Conservation (phyloP, 2,329 filamentous ascomycete genomes). For the Aspergillus hiratsukae region DNA sequence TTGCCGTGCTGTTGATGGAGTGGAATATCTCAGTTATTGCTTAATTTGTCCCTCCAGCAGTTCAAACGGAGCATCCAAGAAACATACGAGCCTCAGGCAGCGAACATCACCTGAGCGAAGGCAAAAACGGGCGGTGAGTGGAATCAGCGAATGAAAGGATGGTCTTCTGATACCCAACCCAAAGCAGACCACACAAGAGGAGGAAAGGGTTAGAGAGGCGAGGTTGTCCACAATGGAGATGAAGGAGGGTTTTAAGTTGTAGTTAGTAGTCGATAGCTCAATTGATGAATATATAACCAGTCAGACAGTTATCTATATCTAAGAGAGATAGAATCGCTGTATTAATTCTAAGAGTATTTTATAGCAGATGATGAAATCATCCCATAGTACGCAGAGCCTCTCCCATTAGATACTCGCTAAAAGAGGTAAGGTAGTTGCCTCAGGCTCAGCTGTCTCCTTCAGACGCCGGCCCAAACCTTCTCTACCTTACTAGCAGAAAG, state of each 20-base stretch:
- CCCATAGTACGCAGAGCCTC: background rate
- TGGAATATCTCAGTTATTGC: background rate
- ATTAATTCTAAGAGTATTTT: background rate
- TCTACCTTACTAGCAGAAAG: conserved; percentile 1
- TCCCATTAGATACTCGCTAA: background rate
- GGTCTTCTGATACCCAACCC: background rate
- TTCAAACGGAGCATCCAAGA: background rate
- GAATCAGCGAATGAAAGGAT: background rate
- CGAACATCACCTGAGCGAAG: background rate
- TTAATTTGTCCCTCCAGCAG: background rate
- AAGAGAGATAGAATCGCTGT: background rate
- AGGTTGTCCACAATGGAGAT: background rate
- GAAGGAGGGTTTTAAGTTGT: background rate
- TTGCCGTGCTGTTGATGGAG: background rate
- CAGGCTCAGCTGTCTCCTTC: background rate
- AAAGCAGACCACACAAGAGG: background rate
- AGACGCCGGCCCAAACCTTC: conserved; percentile 6
- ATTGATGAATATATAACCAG: background rate
- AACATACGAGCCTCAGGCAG: background rate
- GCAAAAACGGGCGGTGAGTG: background rate
- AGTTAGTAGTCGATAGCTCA: background rate
- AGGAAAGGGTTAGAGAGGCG: background rate
- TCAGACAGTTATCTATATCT: background rate
- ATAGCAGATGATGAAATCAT: background rate
- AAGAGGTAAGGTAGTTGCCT: background rate